These are phyloP conservation scores for Mycogone perniciosa DNA, from an alignment of 2,329 filamentous ascomycete genomes.

Conservation along the genomic window DNA sequence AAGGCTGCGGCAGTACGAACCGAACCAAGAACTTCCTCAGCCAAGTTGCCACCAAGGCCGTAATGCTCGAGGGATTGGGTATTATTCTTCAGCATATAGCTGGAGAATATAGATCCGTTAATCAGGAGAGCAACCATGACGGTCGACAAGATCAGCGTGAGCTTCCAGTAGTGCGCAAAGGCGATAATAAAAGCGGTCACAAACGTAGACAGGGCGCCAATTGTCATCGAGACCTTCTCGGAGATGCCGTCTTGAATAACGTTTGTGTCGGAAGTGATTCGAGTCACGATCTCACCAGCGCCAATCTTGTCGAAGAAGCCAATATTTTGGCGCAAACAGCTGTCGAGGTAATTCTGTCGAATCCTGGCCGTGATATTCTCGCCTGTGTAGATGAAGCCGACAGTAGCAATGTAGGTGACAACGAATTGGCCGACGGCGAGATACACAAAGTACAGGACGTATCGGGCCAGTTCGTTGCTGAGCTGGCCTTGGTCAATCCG, in stretches of 20 bases:
- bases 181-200: slow-evolving; percentile 84
- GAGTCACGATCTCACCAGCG: slow-evolving; percentile 86
- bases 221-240: slow-evolving; percentile 74
- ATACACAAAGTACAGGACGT: slow-evolving; percentile 80
- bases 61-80: slow-evolving; percentile 74
- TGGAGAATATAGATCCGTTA: slow-evolving; percentile 67
- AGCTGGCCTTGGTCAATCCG: slow-evolving; percentile 49
- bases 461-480: slow-evolving; percentile 49
- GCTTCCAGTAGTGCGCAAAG: slow-evolving; percentile 87
- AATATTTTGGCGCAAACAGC: slow-evolving; percentile 82
- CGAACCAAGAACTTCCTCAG: slow-evolving; percentile 90
- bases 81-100: slow-evolving; percentile 73
- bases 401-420: slow-evolving; percentile 70
- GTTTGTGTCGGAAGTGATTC: slow-evolving; percentile 91
- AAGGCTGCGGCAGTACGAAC: slow-evolving; percentile 90
- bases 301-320: slow-evolving; percentile 90
- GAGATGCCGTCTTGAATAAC: slow-evolving; percentile 90
- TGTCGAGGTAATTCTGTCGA: slow-evolving; percentile 74
- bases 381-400: slow-evolving; percentile 84
- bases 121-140: slow-evolving; percentile 74
- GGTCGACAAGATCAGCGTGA: slow-evolving; percentile 80
- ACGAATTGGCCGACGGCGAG: slow-evolving; percentile 75
- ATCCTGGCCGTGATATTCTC: slow-evolving; percentile 75
- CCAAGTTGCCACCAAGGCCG: slow-evolving; percentile 77
- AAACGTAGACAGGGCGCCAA: slow-evolving; percentile 75